Evolutionary conservation across 441 rosid genomes (phyloP), one percentile per base, ranked within the genome.

Genomic region (Manihot esculenta): DNA sequence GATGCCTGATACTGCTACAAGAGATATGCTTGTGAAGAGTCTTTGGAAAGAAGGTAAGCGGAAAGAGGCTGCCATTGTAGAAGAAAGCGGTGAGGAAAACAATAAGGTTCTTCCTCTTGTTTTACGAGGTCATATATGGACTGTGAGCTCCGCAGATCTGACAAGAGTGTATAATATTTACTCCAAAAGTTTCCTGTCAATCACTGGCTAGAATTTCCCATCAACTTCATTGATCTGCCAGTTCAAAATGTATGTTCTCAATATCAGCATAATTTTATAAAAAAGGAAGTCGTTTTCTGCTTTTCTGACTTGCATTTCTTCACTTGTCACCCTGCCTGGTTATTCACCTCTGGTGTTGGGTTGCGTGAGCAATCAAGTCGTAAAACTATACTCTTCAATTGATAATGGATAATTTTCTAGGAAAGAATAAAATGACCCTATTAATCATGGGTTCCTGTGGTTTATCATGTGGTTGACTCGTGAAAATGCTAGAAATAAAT

Each of bases 41-140:
- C 93, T 89, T 47, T 92, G 98, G 98, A 87, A 83, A 76, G 97
- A 94, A 88, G 98, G 93, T 79, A 88, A 83, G 84, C 78, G 97
- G 62, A 94, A 80, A 82, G 97, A 94, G 77, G 96, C 96, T 48
- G 97, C 94, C 47, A 68, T 69, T 62, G 87, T 94, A 51, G 91
- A 89, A 86, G 97, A 88, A 78, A 86, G 84, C 60, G 83, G 83
- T 48, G 85, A 79, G 56, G 82, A 80, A 66, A 78, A 14, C 14
- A 66, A 64, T 51, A 78, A 72, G 57, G 83, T 75, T 60, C 84
- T 85, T 81, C 92, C 90, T 33, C 84, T 82, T 76, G 82, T 78
- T 53, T 68, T 87, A 74, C 78, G 58, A 30, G 93, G 96, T 80
- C 97, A 92, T 74, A 64, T 88, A 41, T 90, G 98, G 99, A 89